Evolutionary conservation across 2,329 filamentous ascomycete genomes (phyloP).

Genomic region (Rhytidhysteron rufulum): DNA sequence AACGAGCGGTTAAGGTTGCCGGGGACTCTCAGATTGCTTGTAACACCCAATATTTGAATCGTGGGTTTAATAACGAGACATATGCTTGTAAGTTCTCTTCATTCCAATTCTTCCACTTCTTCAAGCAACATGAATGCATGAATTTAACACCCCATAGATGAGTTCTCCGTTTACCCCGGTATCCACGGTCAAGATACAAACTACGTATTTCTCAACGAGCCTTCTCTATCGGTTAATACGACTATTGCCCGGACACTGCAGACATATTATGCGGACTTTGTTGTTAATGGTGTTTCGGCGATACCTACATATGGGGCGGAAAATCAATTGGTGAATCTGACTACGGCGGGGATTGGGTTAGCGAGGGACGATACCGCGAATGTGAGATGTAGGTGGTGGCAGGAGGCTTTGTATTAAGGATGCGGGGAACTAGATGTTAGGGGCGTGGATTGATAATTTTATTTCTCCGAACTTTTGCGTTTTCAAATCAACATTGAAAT

Average conservation of each 20-base stretch:
- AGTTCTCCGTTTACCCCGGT: conserved; percentile 45
- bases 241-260: conserved; percentile 31
- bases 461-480: too few relatives aligned
- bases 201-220: conserved; percentile 46
- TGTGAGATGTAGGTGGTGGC: conserved; percentile 46
- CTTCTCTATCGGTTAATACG: conserved; percentile 3
- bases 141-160: too few relatives aligned
- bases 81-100: too few relatives aligned
- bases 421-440: too few relatives aligned
- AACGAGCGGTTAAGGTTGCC: conserved; percentile 32
- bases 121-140: too few relatives aligned
- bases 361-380: conserved; percentile 41
- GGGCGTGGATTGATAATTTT: too few relatives aligned
- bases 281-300: conserved; percentile 29
- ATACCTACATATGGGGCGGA: conserved; percentile 42
- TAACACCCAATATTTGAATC: conserved; percentile 44
- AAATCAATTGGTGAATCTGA: conserved; percentile 43
- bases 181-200: conserved; percentile 47
- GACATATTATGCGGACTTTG: conserved; percentile 36
- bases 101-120: too few relatives aligned
- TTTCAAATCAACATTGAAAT: too few relatives aligned
- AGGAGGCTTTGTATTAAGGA: conserved; percentile 36
- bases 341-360: conserved; percentile 38
- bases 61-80: conserved; percentile 38
- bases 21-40: conserved; percentile 42